Evolutionary conservation across 768 basidiomycete species (phyloP), one percentile per base, ranked within the genome.

Genomic region (Mycena galericulata): DNA sequence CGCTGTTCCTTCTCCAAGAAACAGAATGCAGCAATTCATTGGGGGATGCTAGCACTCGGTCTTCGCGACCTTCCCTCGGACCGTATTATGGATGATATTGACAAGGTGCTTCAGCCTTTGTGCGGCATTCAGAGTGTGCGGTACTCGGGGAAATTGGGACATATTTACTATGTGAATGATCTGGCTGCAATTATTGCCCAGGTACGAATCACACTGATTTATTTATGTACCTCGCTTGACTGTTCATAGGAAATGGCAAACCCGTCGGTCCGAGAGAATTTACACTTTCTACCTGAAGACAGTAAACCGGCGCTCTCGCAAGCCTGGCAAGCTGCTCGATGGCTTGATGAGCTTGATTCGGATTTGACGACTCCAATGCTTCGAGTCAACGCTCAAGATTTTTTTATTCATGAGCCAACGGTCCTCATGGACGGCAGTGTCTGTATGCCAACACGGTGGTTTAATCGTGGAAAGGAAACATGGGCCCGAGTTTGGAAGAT

Each of bases 201-300:
- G 60, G 66, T 68, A 10, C 30, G n/a, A 6, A 29, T 5, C 40
- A 17, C n/a, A n/a, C n/a, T n/a, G n/a, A 7, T 36, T 36, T 26
- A 2, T 14, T 14, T 29, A 30, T 24, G 11, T 14, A 17, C 49
- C n/a, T n/a, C n/a, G n/a, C n/a, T n/a, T 43, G 12, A 45, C 15
- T 38, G 15, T n/a, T 29, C 11, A 15, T 36, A 75, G 75, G 75
- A 76, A 71, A 73, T 75, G 72, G 65, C 72, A 0, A 76, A 76
- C 41, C 75, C 75, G 3, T 36, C 12, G 2, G 51, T 66, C 4
- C 61, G 71, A 2, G 20, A 45, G 17, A 62, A 74, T 46, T 38
- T 75, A 2, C 67, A 58, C 24, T 67, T 68, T 40, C 71, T 63
- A 22, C 73, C 74, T 5, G 74, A 75, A 60, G 74, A 75, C 47